Evolutionary conservation across 495 filamentous ascomycete species (phyloP).

Genomic region (Xylaria palmicola): DNA sequence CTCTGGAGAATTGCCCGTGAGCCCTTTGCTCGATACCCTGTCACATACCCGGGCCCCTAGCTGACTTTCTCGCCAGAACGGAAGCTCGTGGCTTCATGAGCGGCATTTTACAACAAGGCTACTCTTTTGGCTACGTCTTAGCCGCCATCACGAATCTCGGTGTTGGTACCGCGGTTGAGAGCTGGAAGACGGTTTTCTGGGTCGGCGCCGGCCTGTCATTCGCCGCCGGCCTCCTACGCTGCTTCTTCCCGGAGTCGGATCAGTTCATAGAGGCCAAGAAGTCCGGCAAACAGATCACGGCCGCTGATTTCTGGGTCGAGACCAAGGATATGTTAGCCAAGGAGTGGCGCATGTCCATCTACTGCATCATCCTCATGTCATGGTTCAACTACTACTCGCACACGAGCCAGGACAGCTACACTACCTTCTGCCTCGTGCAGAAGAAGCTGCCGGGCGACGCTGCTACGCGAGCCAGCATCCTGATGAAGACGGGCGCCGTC

Average conservation of each 20-base stretch:
- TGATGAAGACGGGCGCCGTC: constrained; percentile 72
- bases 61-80: constrained; percentile 22
- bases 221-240: constrained; percentile 60
- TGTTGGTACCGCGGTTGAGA: constrained; percentile 54
- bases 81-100: constrained; percentile 74
- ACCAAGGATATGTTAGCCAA: constrained; percentile 59
- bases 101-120: constrained; percentile 75
- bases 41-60: background rate
- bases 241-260: constrained; percentile 66
- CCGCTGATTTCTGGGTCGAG: constrained; percentile 59
- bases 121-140: constrained; percentile 71
- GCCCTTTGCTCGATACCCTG: constrained; percentile 5
- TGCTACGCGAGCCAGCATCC: constrained; percentile 67
- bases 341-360: constrained; percentile 71
- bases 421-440: constrained; percentile 68
- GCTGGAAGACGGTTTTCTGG: constrained; percentile 67
- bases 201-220: constrained; percentile 64
- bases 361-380: constrained; percentile 70
- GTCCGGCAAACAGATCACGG: constrained; percentile 45
- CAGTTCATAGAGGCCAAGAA: constrained; percentile 67
- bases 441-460: constrained; percentile 60
- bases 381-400: constrained; percentile 52
- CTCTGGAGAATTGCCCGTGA: constrained; percentile 70
- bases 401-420: constrained; percentile 72
- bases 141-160: constrained; percentile 70